Percentiles rank a stretch among this genome's conserved stretches.
Evolutionary conservation across 495 filamentous ascomycete species (phyloP).

Genomic region (Penicillium daleae): DNA sequence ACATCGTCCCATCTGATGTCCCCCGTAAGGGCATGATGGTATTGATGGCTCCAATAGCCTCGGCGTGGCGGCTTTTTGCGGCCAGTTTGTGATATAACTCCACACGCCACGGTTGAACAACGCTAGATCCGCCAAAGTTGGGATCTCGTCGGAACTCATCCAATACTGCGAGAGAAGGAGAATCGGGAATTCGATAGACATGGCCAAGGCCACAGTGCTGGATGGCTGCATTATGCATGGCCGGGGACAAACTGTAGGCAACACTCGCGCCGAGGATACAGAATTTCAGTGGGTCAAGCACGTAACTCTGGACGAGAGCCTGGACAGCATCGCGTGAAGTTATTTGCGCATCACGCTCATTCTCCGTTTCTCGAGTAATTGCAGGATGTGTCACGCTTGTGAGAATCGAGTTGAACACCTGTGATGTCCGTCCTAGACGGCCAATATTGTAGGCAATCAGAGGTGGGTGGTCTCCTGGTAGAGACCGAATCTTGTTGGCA

Average conservation of each 20-base stretch:
- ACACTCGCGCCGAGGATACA: constrained; percentile 76
- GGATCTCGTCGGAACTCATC: constrained; percentile 64
- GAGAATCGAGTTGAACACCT: constrained; percentile 69
- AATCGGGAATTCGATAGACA: constrained; percentile 66
- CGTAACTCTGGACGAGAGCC: constrained; percentile 57
- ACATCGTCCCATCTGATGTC: constrained; percentile 61
- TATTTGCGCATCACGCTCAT: constrained; percentile 46
- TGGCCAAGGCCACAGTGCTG: constrained; percentile 73
- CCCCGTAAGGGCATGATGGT: constrained; percentile 76
- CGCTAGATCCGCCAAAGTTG: constrained; percentile 72
- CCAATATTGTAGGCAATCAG: constrained; percentile 78
- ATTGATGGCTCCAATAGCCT: constrained; percentile 81
- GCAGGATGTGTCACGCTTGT: constrained; percentile 70
- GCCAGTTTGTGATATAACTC: constrained; percentile 69
- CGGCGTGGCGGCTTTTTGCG: constrained; percentile 72
- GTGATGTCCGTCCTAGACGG: constrained; percentile 65
- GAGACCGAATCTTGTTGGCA: constrained; percentile 44
- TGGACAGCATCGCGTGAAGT: constrained; percentile 62
- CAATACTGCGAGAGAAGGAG: constrained; percentile 64
- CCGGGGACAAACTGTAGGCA: constrained; percentile 74
- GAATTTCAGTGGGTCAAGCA: constrained; percentile 70
- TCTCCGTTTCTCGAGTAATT: constrained; percentile 44
- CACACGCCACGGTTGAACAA: constrained; percentile 78
- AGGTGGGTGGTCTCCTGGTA: constrained; percentile 47
- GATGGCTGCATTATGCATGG: constrained; percentile 80